A percentile compares a stretch with the other conserved stretches of the same genome.
phyloP scores from a whole-genome alignment of 306 rosid genomes.

The Datisca glomerata region DNA sequence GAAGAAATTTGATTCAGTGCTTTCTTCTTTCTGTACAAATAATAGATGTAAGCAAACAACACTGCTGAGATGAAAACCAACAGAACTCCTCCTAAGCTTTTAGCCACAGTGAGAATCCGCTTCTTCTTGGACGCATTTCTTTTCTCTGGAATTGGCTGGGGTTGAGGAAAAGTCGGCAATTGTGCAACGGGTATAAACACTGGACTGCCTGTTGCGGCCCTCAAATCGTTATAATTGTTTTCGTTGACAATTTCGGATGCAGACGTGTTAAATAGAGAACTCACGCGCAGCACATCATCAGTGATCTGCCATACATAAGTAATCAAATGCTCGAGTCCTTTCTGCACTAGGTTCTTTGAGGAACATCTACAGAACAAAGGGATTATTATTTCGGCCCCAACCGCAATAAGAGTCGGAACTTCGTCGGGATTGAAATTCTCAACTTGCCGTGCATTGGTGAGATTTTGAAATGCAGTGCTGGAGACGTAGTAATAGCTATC shows the following conservation, averaged over 20 bases:
- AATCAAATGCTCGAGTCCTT: conserved; percentile 31
- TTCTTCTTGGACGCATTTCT: no score
- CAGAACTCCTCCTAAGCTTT: conserved; percentile 18
- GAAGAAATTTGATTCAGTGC: no score
- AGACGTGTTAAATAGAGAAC: conserved; percentile 39
- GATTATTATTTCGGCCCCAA: conserved; percentile 27
- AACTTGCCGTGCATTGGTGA: conserved; percentile 25
- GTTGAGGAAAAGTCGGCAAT: conserved; percentile 35
- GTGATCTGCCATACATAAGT: conserved; percentile 49
- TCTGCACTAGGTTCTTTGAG: conserved; percentile 21
- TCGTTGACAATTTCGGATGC: conserved; percentile 16
- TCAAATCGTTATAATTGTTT: conserved; percentile 24
- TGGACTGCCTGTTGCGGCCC: conserved; percentile 24
- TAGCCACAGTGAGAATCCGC: no score
- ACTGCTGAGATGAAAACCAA: no score
- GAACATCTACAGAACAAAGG: conserved; percentile 72
- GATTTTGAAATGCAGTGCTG: conserved; percentile 27
- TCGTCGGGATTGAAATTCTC: conserved; percentile 24
- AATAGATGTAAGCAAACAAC: conserved; percentile 12
- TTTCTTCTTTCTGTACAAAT: no score
- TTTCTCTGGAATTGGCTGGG: conserved; percentile 22
- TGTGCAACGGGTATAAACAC: conserved; percentile 41
- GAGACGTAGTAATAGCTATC: conserved; percentile 37
- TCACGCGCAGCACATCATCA: conserved; percentile 33
- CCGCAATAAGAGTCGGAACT: conserved; percentile 18